These are phyloP conservation scores for Uronychia setigera DNA, from an alignment of 73 alveolate genomes.

Conservation along the genomic window DNA sequence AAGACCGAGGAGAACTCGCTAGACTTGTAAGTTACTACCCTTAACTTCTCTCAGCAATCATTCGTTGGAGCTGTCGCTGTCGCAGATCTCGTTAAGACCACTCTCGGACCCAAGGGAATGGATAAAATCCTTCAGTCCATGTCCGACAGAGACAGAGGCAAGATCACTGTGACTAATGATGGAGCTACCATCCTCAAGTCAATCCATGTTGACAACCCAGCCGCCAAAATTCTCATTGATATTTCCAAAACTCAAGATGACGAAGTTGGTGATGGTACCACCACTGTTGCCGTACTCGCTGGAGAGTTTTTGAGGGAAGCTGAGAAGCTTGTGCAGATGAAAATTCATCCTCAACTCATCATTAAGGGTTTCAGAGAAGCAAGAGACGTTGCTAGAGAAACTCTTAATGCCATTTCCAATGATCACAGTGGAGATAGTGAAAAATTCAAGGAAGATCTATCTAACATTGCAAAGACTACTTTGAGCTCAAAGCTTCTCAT, in stretches of 20 bases:
- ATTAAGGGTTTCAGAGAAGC: slow-evolving; percentile 96
- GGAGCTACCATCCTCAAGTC: slow-evolving; percentile 97
- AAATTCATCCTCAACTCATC: slow-evolving; percentile 94
- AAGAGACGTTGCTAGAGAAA: slow-evolving; percentile 89
- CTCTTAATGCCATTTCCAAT: slow-evolving; percentile 72
- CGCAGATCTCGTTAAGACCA: slow-evolving; percentile 97
- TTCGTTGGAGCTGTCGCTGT: slow-evolving; percentile 99
- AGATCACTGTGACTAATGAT: slow-evolving; percentile 94
- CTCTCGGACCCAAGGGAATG: slow-evolving; percentile 99
- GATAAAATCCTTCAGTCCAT: slow-evolving; percentile 93
- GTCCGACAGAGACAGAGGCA: slow-evolving; percentile 83
- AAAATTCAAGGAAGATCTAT: slow-evolving; percentile 85
- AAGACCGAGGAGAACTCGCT: slow-evolving; percentile 90
- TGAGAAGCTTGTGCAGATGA: slow-evolving; percentile 85
- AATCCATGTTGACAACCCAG: slow-evolving; percentile 97
- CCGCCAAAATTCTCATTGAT: slow-evolving; percentile 96
- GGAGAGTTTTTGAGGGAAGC: slow-evolving; percentile 98
- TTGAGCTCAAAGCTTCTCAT: slow-evolving; percentile 93
- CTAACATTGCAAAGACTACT: slow-evolving; percentile 96
- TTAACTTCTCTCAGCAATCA: slow-evolving; percentile 54
- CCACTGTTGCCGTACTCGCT: slow-evolving; percentile 95
- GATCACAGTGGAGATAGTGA: slow-evolving; percentile 80
- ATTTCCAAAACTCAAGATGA: slow-evolving; percentile 96
- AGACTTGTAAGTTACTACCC: slow-evolving; percentile 55
- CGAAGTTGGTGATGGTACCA: slow-evolving; percentile 98